phyloP scores from a whole-genome alignment of 306 rosid genomes.

The Neltuma alba region DNA sequence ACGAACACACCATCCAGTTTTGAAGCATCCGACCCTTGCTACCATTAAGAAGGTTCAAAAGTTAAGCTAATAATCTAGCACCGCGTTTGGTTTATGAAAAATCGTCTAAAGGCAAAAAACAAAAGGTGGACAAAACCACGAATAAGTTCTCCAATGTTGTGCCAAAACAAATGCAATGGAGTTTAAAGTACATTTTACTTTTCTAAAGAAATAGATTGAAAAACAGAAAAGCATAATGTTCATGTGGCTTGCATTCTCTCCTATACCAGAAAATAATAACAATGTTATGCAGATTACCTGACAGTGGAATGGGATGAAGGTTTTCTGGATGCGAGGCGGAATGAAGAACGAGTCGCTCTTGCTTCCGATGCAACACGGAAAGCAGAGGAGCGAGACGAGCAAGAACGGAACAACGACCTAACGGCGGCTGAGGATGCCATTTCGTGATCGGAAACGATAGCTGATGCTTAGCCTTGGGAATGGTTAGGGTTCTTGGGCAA shows the following conservation, averaged over 20 bases:
- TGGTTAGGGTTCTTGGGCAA: conserved; percentile 7
- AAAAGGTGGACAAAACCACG: not conserved
- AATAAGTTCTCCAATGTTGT: not conserved
- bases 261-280: not conserved
- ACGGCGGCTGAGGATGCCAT: conserved; percentile 77
- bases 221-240: not conserved
- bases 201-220: not conserved
- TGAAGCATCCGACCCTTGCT: not conserved
- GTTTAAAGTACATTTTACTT: not conserved
- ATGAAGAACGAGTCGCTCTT: conserved; percentile 59
- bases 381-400: conserved; percentile 47
- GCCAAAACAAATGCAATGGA: not conserved
- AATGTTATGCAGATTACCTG: conserved; percentile 45
- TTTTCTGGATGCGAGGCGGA: conserved; percentile 55
- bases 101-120: not conserved
- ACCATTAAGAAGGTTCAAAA: not conserved
- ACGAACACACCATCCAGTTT: not conserved
- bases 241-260: not conserved
- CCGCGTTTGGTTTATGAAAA: not conserved
- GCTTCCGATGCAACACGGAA: conserved; percentile 59
- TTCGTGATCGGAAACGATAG: conserved; percentile 19
- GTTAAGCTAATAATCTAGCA: not conserved
- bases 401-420: conserved; percentile 73
- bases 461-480: not conserved
- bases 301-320: conserved; percentile 51